These are phyloP conservation scores for Theileria annulata DNA, from an alignment of 169 alveolate genomes.

Conservation along the genomic window DNA sequence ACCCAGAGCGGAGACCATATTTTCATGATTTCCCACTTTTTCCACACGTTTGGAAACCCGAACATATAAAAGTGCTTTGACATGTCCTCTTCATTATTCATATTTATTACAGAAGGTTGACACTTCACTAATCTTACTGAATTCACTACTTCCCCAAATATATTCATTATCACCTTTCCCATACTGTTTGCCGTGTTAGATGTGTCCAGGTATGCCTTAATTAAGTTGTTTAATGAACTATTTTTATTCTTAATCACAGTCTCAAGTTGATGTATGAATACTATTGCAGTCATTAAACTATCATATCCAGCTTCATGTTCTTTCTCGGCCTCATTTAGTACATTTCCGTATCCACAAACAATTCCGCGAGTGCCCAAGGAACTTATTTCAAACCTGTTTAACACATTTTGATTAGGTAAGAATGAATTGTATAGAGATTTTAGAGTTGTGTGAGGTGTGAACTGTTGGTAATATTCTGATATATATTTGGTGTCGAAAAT, in stretches of 20 bases:
- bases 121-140: conserved; percentile 80
- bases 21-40: conserved; percentile 87
- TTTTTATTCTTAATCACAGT: conserved; percentile 53
- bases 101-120: conserved; percentile 80
- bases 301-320: conserved; percentile 86
- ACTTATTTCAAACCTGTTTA: conserved; percentile 1
- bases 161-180: conserved; percentile 28
- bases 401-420: conserved; percentile 15
- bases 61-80: conserved; percentile 82
- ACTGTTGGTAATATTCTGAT: conserved; percentile 75
- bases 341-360: background rate
- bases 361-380: background rate
- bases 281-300: conserved; percentile 82
- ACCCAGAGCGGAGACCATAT: conserved; percentile 88
- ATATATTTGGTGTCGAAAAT: conserved; percentile 83
- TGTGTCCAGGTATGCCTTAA: conserved; percentile 49
- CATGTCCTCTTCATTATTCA: conserved; percentile 79
- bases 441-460: conserved; percentile 75
- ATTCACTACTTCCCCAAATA: conserved; percentile 60
- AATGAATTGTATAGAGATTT: conserved; percentile 73
- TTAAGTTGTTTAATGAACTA: conserved; percentile 35
- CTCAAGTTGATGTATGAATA: conserved; percentile 76
- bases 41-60: conserved; percentile 81
- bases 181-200: background rate
- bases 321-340: background rate